Evolutionary conservation across 352 stramenopile genomes (phyloP), one percentile per base, ranked within the genome.

Genomic region (Phytophthora megakarya): DNA sequence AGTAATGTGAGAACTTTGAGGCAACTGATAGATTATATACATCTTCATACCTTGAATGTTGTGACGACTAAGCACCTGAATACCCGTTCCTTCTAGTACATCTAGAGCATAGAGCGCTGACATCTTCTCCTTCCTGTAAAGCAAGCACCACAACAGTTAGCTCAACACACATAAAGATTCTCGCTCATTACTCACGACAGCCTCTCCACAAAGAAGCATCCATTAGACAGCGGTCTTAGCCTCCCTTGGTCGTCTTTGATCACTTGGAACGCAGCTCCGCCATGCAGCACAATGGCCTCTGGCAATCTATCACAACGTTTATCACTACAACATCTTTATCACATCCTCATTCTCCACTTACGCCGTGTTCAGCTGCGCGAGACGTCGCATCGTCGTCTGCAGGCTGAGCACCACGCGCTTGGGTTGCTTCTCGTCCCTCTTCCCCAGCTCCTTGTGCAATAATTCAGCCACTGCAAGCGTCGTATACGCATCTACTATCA

Each of bases 151-250:
- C 30, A 38, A 38, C n/a, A n/a, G n/a, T 11, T 2, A 37, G 22
- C 25, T 64, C 11, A 66, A 8, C 23, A 21, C 39, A 26, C 1
- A 43, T 8, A 19, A 22, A 38, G 12, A 1, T 11, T 15, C 13
- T 15, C 28, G 30, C 19, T 25, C 3, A 38, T n/a, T 38, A 78
- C 80, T 65, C 73, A 95, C 86, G 81, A 61, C 19, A 95, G 73
- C 30, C 84, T 77, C 59, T 95, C 86, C 25, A 93, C 75, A 50
- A 89, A 95, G 65, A 84, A 88, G 65, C 78, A 90, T 38, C 86
- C 86, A 43, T 87, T 78, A 1, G 80, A 86, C 12, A 92, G 61
- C 9, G 82, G 81, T 16, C 70, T 76, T 19, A 95, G 52, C 8
- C 78, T 53, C 19, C 60, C 70, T 1, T 84, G 57, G 38, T 74